These are phyloP conservation scores for Blastobotrys proliferans DNA, from an alignment of 1,139 yeast species.

Conservation along the genomic window DNA sequence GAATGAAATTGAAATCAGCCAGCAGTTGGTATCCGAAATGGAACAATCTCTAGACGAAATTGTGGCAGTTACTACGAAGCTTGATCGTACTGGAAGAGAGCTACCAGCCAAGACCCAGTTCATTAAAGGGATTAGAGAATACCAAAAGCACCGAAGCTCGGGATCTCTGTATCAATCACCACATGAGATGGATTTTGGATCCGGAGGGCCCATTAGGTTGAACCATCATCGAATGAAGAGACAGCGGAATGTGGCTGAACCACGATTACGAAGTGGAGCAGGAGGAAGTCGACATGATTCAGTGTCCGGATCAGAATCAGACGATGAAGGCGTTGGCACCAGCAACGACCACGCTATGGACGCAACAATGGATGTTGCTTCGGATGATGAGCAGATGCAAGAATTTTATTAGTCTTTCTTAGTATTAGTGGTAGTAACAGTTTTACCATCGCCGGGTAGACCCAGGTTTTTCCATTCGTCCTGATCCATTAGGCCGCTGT, in stretches of 20 bases:
- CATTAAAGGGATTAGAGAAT: no score
- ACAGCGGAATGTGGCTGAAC: no score
- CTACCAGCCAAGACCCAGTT: no score
- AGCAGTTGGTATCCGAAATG: not conserved
- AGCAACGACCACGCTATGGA: not conserved
- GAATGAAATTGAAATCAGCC: not conserved
- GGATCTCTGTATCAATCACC: no score
- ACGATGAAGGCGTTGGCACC: not conserved
- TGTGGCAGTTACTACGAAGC: not conserved
- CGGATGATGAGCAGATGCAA: no score
- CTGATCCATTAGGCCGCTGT: slow-evolving; percentile 66
- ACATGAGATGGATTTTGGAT: no score
- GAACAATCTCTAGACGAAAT: not conserved
- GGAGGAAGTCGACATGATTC: no score
- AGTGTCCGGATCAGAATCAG: not conserved
- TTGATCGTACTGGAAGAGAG: not conserved
- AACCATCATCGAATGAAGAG: no score
- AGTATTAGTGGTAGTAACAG: slow-evolving; percentile 12
- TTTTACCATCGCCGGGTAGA: slow-evolving; percentile 58
- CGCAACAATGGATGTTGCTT: slow-evolving; percentile 3
- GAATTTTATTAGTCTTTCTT: no score
- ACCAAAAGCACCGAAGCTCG: no score
- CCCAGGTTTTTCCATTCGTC: slow-evolving; percentile 84
- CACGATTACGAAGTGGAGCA: no score
- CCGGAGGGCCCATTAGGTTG: no score